Base-by-base conservation (phyloP, 257 asterid species). In the Gentiana dahurica region DNA sequence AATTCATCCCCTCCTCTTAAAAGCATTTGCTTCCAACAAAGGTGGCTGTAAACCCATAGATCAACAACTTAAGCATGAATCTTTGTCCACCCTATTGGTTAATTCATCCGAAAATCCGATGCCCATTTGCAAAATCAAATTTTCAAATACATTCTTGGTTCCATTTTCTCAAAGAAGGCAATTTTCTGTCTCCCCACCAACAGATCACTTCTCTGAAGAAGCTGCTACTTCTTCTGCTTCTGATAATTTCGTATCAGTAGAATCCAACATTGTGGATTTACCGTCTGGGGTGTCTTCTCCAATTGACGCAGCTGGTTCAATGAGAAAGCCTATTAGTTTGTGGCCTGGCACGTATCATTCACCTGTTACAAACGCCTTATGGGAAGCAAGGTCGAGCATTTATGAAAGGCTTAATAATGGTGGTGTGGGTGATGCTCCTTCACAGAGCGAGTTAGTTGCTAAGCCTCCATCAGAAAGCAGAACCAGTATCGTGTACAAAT, bases 291-390 rank as follows among this genome's bases (percentile, higher is more conserved):
- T 62, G 61, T 61, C 81, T 48, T 7, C 75, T 52, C 83, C 85
- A 11, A 85, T 89, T 48, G 94, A 89, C 72, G 97, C 95, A 13
- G 79, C 95, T 55, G 75, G 78, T 59, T 89, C 95, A 15, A 86
- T 86, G n/a, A 77, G 95, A 64, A 89, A 81, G 64, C 95, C 95
- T 15, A 67, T 77, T 60, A 83, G 85, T 60, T 75, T 89, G 55
- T 88, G 95, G 97, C 97, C 95, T 3, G 97, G 97, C 34, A 86
- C 79, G 85, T 84, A 83, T 71, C 86, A 86, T 75, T 86, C 95
- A 11, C 97, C 97, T 24, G 95, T 86, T 24, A 86, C 97, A 7
- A 89, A 86, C 64, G 97, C 97, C 9, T 69, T 86, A 36, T 86
- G 97, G 97, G 95, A 89, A 55, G 95, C 97, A 12, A 80, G 95